Percentiles rank a stretch among this genome's conserved stretches.
These are phyloP conservation scores for Podospora australis DNA, from an alignment of 495 filamentous ascomycete genomes.

Conservation along the genomic window DNA sequence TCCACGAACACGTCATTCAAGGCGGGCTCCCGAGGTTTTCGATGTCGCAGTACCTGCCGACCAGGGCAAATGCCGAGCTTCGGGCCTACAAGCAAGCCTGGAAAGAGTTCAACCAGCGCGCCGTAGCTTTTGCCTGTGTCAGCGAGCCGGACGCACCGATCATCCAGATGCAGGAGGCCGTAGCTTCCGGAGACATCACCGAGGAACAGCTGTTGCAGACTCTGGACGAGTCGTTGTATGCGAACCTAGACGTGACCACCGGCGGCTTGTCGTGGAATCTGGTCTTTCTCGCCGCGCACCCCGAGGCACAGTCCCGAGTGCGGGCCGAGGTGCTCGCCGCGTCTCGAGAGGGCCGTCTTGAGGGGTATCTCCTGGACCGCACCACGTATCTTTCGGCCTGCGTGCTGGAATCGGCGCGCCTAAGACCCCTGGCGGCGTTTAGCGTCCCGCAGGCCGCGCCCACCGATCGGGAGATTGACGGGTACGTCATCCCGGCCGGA, in stretches of 20 bases:
- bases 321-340: conserved; percentile 14
- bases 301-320: conserved; percentile 21
- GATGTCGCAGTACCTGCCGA: conserved; percentile 16
- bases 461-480: conserved; percentile 22
- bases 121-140: too few species aligned
- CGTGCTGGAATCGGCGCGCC: conserved; percentile 30
- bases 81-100: conserved; percentile 17
- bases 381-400: conserved; percentile 26
- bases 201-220: conserved; percentile 31
- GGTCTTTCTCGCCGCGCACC: conserved; percentile 33
- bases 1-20: conserved; percentile 17
- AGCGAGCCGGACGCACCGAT: conserved; percentile 7
- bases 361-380: conserved; percentile 14
- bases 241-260: conserved; percentile 42
- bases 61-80: conserved; percentile 13
- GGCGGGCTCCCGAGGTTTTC: conserved; percentile 26
- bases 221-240: conserved; percentile 40
- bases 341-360: not conserved
- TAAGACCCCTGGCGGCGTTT: conserved; percentile 31
- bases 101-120: conserved; percentile 16
- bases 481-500: conserved; percentile 22
- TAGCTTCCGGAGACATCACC: conserved; percentile 1
- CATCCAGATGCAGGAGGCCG: conserved; percentile 17
- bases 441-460: conserved; percentile 32
- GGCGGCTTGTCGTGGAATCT: conserved; percentile 34